A percentile compares a stretch with the other conserved stretches of the same genome.
These are phyloP conservation scores for Diddensiella transvaalensis DNA, from an alignment of 805 yeast genomes.

Conservation along the genomic window DNA sequence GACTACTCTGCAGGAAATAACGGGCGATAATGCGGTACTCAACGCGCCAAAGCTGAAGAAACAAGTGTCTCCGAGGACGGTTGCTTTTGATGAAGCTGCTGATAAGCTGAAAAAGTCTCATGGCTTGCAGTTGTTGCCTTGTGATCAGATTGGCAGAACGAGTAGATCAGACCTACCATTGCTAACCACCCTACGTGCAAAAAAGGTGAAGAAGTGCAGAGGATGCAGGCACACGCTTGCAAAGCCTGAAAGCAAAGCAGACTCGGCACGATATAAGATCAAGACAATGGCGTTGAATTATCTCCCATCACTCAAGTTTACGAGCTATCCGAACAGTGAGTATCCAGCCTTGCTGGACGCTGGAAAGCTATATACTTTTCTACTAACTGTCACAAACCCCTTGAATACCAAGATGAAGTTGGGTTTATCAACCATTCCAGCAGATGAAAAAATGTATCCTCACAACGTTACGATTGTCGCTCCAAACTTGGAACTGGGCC, in stretches of 20 bases:
- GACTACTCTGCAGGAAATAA: neutral
- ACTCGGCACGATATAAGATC: conserved; percentile 20
- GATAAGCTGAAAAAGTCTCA: conserved; percentile 2
- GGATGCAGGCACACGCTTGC: conserved; percentile 33
- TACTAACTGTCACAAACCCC: conserved; percentile 26
- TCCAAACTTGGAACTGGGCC: conserved; percentile 25
- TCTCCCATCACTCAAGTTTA: conserved; percentile 24
- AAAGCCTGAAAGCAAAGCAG: conserved; percentile 31
- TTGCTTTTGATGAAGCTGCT: conserved; percentile 3
- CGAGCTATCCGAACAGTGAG: neutral
- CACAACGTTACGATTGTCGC: conserved; percentile 18
- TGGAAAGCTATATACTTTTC: conserved; percentile 6
- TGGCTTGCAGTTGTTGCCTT: neutral
- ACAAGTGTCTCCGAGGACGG: neutral
- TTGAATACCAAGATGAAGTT: conserved; percentile 14
- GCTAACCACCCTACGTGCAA: conserved; percentile 28
- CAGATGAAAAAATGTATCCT: conserved; percentile 6
- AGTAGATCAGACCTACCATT: conserved; percentile 22
- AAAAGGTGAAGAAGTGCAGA: conserved; percentile 29
- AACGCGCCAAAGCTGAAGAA: neutral
- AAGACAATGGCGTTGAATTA: conserved; percentile 26
- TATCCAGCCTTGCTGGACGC: conserved; percentile 2
- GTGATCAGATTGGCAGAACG: conserved; percentile 6
- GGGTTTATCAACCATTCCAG: conserved; percentile 17
- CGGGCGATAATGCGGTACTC: neutral